Conservation (phyloP, 345 rosid genomes). For the Luvunga scandens region DNA sequence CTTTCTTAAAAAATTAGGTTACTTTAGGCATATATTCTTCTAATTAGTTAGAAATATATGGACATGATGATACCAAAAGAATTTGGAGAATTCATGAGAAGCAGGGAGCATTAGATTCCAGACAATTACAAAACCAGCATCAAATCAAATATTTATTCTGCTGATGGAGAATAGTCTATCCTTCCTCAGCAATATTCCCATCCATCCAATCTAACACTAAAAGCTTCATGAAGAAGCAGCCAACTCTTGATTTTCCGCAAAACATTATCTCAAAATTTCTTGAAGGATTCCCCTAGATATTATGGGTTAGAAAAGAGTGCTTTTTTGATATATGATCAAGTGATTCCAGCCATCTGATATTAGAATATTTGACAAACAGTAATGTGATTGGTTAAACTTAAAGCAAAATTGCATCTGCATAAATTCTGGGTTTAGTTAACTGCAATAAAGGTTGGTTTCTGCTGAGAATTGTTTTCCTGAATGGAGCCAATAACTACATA, state of each 20-base stretch:
- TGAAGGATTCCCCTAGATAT: conserved; percentile 26
- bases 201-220: conserved; percentile 14
- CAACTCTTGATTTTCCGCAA: not conserved
- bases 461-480: conserved; percentile 12
- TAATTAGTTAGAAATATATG: not conserved
- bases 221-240: conserved; percentile 25
- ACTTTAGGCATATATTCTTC: not conserved
- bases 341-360: not conserved
- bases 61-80: not conserved
- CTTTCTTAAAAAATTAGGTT: not conserved
- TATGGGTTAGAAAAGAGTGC: not conserved
- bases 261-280: conserved; percentile 13
- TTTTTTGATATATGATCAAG: not conserved
- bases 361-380: not conserved
- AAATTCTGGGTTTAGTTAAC: not conserved
- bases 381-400: not conserved
- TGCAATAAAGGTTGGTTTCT: not conserved
- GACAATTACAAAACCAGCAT: conserved; percentile 4
- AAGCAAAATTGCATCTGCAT: not conserved
- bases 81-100: not conserved
- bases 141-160: conserved; percentile 9
- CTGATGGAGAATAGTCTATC: conserved; percentile 14
- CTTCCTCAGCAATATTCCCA: conserved; percentile 1
- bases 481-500: conserved; percentile 33
- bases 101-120: conserved; percentile 39